Conservation (phyloP, 371 early-diverging fungal species). For the Mucor mucedo region DNA sequence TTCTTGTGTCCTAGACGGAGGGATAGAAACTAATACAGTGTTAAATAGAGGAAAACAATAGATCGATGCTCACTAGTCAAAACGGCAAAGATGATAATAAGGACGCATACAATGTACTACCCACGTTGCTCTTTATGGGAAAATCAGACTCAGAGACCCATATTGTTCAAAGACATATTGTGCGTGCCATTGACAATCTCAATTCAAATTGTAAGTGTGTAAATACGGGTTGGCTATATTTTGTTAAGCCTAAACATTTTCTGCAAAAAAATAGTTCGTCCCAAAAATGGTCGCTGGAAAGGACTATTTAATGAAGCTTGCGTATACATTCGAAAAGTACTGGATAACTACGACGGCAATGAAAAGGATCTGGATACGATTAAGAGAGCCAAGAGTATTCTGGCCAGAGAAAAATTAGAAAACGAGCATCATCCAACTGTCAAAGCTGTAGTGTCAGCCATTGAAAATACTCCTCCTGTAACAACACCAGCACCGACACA, state of each 20-base stretch:
- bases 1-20: neutral
- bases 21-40: neutral
- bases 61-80: slow-evolving; percentile 23
- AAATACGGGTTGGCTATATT: neutral
- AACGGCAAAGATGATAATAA: slow-evolving; percentile 1
- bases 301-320: slow-evolving; percentile 26
- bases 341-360: slow-evolving; percentile 12
- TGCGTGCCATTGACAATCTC: slow-evolving; percentile 54
- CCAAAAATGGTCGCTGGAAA: slow-evolving; percentile 7
- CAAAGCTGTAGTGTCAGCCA: neutral
- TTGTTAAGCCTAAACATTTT: neutral
- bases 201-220: slow-evolving; percentile 36
- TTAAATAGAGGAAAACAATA: slow-evolving; percentile 32
- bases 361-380: slow-evolving; percentile 36
- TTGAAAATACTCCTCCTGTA: neutral
- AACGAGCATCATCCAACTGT: neutral
- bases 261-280: neutral
- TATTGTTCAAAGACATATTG: slow-evolving; percentile 49
- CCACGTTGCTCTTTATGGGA: slow-evolving; percentile 53
- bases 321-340: slow-evolving; percentile 22
- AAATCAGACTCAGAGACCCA: slow-evolving; percentile 29
- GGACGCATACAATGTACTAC: slow-evolving; percentile 48
- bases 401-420: slow-evolving; percentile 18
- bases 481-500: neutral
- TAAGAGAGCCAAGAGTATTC: slow-evolving; percentile 39